Percentiles rank a stretch among this genome's conserved stretches.
Evolutionary conservation across 257 asterid genomes (phyloP).

Genomic region (Nicotiana otophora): DNA sequence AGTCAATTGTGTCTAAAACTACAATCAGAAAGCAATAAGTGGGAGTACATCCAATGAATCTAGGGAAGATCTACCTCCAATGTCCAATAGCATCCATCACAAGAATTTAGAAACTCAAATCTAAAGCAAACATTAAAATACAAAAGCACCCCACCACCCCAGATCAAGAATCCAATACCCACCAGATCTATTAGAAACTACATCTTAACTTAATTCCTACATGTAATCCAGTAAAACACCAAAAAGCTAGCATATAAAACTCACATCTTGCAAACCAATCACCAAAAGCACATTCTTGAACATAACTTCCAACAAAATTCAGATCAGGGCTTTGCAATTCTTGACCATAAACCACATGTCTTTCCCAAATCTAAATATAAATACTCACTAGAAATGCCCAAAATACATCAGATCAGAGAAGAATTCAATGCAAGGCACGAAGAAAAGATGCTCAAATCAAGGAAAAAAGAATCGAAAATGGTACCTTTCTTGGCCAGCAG

Average conservation of each 20-base stretch:
- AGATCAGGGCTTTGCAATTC: slow-evolving; percentile 14
- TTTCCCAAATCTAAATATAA: not conserved
- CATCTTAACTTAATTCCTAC: not conserved
- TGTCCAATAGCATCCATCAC: too few species aligned
- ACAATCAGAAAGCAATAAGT: not conserved
- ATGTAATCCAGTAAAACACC: not conserved
- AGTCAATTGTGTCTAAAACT: not conserved
- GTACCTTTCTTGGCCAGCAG: slow-evolving; percentile 80
- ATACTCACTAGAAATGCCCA: not conserved
- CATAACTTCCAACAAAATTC: slow-evolving; percentile 8
- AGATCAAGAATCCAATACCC: not conserved
- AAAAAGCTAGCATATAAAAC: not conserved
- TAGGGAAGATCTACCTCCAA: not conserved
- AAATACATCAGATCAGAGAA: not conserved
- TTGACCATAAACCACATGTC: not conserved
- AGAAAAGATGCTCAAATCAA: not conserved
- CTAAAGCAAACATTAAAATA: not conserved
- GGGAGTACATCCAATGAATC: not conserved
- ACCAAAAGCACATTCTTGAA: not conserved
- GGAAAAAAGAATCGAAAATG: not conserved
- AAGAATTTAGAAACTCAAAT: not conserved
- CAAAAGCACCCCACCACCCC: not conserved
- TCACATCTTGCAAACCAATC: not conserved
- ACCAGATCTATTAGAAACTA: not conserved
- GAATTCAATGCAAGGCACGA: not conserved